phyloP scores from a whole-genome alignment of 163 green algal species.

The Smithsoniella earleae region DNA sequence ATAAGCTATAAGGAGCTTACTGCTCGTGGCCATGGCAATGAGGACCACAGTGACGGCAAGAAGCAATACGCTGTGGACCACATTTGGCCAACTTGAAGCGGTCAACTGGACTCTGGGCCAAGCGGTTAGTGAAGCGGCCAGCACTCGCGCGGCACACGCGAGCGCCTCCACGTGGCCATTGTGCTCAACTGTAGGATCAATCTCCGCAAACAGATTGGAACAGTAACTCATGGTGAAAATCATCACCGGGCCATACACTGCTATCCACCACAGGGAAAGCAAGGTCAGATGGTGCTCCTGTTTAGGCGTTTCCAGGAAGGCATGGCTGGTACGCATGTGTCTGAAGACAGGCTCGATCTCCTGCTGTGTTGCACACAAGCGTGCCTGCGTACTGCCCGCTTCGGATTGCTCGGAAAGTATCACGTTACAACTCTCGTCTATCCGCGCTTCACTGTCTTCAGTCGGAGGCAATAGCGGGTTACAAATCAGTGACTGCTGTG shows the following conservation, averaged over 20 bases:
- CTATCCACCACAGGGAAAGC: not conserved
- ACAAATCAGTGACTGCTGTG: too few relatives aligned
- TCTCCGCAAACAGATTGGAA: not conserved
- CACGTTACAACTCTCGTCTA: too few relatives aligned
- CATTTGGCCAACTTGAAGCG: not conserved
- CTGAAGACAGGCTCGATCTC: too few relatives aligned
- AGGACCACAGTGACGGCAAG: not conserved
- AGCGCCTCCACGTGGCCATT: slow-evolving; percentile 11
- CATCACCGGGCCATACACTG: slow-evolving; percentile 14
- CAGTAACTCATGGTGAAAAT: slow-evolving; percentile 4
- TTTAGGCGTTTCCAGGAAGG: too few relatives aligned
- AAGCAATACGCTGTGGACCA: not conserved
- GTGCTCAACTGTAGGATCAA: not conserved
- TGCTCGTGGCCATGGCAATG: not conserved
- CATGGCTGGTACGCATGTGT: too few relatives aligned
- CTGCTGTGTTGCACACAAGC: too few relatives aligned
- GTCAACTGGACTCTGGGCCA: not conserved
- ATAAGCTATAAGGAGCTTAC: not conserved
- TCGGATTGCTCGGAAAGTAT: too few relatives aligned
- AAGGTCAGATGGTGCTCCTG: not conserved
- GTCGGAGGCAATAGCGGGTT: too few relatives aligned
- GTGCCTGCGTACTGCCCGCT: too few relatives aligned
- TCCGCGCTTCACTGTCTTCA: too few relatives aligned
- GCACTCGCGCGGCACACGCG: not conserved
- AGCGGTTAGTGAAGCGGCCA: not conserved